A percentile compares a stretch with the other conserved stretches of the same genome.
phyloP scores from a whole-genome alignment of 768 basidiomycete genomes.

The Serendipita sp. region DNA sequence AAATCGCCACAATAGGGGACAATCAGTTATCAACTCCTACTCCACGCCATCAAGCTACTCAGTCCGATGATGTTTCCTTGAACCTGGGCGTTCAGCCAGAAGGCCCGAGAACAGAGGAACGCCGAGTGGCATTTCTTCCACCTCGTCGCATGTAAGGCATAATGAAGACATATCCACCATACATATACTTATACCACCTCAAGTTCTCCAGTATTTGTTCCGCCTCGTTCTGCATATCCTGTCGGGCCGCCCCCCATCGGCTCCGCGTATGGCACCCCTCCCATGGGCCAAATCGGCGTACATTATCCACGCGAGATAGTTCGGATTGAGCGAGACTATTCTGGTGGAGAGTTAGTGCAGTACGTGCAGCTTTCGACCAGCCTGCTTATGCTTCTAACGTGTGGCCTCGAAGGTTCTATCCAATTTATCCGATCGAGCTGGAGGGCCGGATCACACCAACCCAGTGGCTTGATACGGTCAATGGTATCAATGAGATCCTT shows the following conservation, averaged over 20 bases:
- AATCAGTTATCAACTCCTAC: not conserved
- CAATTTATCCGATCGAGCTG: constrained; percentile 79
- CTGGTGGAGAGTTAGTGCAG: constrained; percentile 76
- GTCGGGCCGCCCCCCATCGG: constrained; percentile 65
- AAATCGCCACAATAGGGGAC: not conserved
- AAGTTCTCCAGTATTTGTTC: constrained; percentile 14
- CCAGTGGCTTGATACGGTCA: constrained; percentile 79
- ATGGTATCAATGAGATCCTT: constrained; percentile 75
- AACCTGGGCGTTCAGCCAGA: not conserved
- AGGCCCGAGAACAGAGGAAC: not conserved
- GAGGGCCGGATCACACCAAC: constrained; percentile 91
- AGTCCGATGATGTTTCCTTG: constrained; percentile 3
- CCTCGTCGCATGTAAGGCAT: not conserved
- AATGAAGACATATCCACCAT: not conserved
- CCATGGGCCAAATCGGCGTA: constrained; percentile 70
- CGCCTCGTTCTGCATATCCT: constrained; percentile 73
- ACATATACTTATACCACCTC: not conserved
- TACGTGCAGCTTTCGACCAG: constrained; percentile 14
- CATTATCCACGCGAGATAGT: constrained; percentile 89
- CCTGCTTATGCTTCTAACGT: not conserved
- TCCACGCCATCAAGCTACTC: not conserved
- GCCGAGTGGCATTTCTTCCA: not conserved
- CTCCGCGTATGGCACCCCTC: constrained; percentile 65
- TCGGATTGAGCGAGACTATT: constrained; percentile 84
- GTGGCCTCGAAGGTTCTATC: constrained; percentile 37